Evolutionary conservation across 257 asterid species (phyloP).

Genomic region (Solanum tacnaense): DNA sequence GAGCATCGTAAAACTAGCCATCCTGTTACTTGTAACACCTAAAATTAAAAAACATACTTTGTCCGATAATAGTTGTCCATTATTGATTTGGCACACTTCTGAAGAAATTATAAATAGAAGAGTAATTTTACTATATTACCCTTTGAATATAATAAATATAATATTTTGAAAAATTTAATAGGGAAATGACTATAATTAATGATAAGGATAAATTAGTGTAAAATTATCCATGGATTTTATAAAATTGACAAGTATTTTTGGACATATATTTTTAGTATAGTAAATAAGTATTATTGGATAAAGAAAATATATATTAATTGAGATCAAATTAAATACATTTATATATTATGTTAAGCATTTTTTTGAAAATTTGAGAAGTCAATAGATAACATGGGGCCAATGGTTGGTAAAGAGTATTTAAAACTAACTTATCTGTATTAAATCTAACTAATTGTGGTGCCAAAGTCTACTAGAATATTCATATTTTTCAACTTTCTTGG

Average conservation of each 20-base stretch:
- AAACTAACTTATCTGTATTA: not conserved
- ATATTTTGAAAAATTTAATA: fast-evolving
- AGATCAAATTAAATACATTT: not conserved
- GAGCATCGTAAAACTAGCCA: not conserved
- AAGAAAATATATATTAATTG: not conserved
- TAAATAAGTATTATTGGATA: too few relatives aligned
- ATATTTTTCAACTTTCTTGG: not conserved
- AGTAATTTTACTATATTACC: too few relatives aligned
- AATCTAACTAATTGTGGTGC: not conserved
- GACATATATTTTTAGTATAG: too few relatives aligned
- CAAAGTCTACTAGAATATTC: not conserved
- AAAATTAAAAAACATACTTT: too few relatives aligned
- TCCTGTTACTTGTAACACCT: not conserved
- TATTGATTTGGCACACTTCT: fast-evolving
- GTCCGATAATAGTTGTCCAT: fast-evolving
- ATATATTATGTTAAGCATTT: too few relatives aligned
- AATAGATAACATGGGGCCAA: not conserved
- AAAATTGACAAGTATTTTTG: too few relatives aligned
- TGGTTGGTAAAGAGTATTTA: not conserved
- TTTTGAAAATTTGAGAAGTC: too few relatives aligned
- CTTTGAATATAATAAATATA: too few relatives aligned
- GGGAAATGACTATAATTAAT: too few relatives aligned
- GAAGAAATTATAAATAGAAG: too few relatives aligned
- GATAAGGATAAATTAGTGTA: too few relatives aligned
- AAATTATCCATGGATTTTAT: too few relatives aligned